Percentiles rank a stretch among this genome's conserved stretches.
Evolutionary conservation across 2,329 filamentous ascomycete genomes (phyloP).

Genomic region (Xylariaceae sp.): DNA sequence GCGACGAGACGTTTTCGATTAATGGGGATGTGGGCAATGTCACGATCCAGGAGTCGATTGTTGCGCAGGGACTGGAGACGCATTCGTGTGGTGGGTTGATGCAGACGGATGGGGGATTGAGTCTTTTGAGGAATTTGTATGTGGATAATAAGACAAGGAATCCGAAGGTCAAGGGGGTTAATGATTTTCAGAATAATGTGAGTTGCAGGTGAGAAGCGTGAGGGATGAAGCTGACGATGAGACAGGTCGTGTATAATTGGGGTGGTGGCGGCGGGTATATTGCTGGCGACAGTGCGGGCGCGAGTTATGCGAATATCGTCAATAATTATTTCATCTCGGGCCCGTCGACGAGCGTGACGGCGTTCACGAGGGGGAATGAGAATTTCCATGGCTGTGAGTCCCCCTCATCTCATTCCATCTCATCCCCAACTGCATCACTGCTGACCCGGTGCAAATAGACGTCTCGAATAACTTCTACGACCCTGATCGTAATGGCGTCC

Average conservation of each 20-base stretch:
- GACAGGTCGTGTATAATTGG: conserved; percentile 50
- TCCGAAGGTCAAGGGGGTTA: conserved; percentile 52
- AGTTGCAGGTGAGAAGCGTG: background rate
- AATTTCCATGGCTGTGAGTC: conserved; percentile 46
- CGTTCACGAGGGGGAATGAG: conserved; percentile 50
- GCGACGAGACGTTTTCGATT: too few species aligned
- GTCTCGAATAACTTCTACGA: conserved; percentile 50
- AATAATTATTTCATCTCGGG: conserved; percentile 55
- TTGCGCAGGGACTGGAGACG: too few species aligned
- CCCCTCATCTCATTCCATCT: background rate
- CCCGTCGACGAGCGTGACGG: conserved; percentile 43
- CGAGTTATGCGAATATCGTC: conserved; percentile 47
- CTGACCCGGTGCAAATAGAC: conserved; percentile 24
- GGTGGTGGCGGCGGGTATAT: conserved; percentile 51
- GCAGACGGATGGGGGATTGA: conserved; percentile 45
- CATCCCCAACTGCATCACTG: background rate
- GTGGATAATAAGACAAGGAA: conserved; percentile 54
- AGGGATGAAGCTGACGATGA: background rate
- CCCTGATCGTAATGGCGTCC: conserved; percentile 42
- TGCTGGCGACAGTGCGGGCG: conserved; percentile 44
- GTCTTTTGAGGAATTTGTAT: conserved; percentile 50
- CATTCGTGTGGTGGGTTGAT: too few species aligned
- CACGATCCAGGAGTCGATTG: too few species aligned
- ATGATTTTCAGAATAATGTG: conserved; percentile 46
- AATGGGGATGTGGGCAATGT: too few species aligned